Conservation (phyloP, 2,329 filamentous ascomycete species). For the Gremmenia infestans region DNA sequence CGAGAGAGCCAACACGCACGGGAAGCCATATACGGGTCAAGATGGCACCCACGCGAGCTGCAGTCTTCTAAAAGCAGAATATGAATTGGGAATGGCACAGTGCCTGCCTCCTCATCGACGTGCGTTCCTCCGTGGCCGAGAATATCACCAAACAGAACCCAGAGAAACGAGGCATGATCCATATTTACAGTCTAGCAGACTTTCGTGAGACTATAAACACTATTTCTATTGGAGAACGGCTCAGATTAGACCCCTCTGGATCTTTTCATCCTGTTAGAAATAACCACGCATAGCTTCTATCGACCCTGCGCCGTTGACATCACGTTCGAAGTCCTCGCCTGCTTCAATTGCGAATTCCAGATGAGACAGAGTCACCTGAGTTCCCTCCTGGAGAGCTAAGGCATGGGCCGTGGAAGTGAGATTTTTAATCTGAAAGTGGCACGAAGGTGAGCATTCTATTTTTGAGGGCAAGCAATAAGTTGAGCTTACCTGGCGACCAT, state of each 20-base stretch:
- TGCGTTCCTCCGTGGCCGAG: constrained; percentile 7
- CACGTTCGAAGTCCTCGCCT: constrained; percentile 13
- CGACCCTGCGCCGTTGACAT: constrained; percentile 7
- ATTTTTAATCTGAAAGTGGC: constrained; percentile 15
- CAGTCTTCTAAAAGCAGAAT: constrained; percentile 13
- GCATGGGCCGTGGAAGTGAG: constrained; percentile 7
- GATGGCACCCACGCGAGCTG: constrained; percentile 10
- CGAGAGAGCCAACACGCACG: constrained; percentile 3
- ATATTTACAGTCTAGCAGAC: constrained; percentile 9
- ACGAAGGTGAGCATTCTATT: constrained; percentile 11
- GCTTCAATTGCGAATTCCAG: constrained; percentile 14
- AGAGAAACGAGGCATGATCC: constrained; percentile 2
- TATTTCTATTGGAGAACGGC: constrained; percentile 7
- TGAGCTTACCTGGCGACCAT: constrained; percentile 12
- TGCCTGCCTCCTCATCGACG: constrained; percentile 7
- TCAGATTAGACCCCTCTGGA: constrained; percentile 4
- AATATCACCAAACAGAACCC: constrained; percentile 10
- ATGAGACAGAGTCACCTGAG: constrained; percentile 9
- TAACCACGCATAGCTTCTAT: constrained; percentile 15
- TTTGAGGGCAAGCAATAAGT: constrained; percentile 5
- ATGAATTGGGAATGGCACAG: constrained; percentile 7
- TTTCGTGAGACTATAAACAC: constrained; percentile 7
- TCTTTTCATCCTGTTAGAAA: constrained; percentile 6
- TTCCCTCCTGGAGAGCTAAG: constrained; percentile 9
- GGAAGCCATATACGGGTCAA: constrained; percentile 7